phyloP scores from a whole-genome alignment of 2,329 filamentous ascomycete species.

The Lachnellula hyalina region DNA sequence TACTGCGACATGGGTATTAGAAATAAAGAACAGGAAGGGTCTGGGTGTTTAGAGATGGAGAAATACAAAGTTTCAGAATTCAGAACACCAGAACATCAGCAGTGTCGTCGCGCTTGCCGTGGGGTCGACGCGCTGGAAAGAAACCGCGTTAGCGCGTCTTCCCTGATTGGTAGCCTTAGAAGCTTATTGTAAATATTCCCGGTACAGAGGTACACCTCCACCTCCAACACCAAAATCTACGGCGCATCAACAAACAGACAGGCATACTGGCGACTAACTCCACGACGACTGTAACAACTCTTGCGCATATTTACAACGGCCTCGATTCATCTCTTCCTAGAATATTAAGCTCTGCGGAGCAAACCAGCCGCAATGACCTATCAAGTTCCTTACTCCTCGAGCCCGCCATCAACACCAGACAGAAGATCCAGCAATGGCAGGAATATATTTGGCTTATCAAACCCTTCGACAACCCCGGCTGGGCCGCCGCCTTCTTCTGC shows the following conservation, averaged over 20 bases:
- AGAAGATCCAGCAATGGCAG: conserved; percentile 25
- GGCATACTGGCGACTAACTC: not conserved
- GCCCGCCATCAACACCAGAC: conserved; percentile 34
- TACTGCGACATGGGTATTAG: conserved; percentile 21
- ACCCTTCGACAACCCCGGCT: conserved; percentile 52
- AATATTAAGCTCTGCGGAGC: not conserved
- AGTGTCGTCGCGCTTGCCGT: conserved; percentile 8
- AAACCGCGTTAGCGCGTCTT: conserved; percentile 11
- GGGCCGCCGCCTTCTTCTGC: conserved; percentile 48
- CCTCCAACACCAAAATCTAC: not conserved
- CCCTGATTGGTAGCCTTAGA: conserved; percentile 2
- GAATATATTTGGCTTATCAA: conserved; percentile 26
- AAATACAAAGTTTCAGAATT: not conserved
- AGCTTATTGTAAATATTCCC: no score
- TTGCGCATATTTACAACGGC: not conserved
- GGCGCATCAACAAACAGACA: not conserved
- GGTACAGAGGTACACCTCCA: no score
- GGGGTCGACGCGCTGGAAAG: conserved; percentile 12
- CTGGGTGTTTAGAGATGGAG: not conserved
- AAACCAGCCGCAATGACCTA: conserved; percentile 19
- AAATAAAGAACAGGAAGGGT: not conserved
- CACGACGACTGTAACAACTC: not conserved
- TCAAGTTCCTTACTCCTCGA: conserved; percentile 27
- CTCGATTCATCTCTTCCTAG: not conserved
- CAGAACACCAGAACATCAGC: not conserved